phyloP scores from a whole-genome alignment of 495 filamentous ascomycete species.

The Penicillium cosmopolitanum region DNA sequence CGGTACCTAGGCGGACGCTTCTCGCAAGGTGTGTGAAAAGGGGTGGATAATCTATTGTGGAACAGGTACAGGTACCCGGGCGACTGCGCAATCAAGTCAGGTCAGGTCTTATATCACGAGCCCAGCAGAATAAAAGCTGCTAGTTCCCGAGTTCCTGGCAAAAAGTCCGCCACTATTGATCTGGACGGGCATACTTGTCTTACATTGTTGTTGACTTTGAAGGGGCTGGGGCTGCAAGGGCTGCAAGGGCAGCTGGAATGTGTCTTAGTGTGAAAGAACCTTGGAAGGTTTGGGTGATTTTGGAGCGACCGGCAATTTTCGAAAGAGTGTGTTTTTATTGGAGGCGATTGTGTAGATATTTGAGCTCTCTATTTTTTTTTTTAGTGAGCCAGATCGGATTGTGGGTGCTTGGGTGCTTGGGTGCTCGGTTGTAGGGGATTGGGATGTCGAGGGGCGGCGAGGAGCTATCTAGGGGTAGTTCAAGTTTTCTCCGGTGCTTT shows the following conservation, averaged over 20 bases:
- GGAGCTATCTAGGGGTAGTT: too few species aligned
- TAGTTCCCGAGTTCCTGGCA: background rate
- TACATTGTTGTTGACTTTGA: background rate
- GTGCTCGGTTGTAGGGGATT: too few species aligned
- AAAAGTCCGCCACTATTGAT: background rate
- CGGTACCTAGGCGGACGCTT: too few species aligned
- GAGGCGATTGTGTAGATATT: too few species aligned
- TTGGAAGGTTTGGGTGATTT: background rate
- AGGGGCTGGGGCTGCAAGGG: background rate
- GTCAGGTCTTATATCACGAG: background rate
- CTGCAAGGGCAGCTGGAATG: conserved; percentile 4
- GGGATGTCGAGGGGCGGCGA: too few species aligned
- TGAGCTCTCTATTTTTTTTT: too few species aligned
- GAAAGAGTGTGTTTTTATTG: background rate
- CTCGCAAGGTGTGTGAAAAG: too few species aligned
- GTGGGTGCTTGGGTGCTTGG: background rate
- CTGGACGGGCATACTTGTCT: background rate
- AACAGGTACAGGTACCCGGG: too few species aligned
- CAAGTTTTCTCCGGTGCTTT: background rate
- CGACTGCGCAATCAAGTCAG: too few species aligned
- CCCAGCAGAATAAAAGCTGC: too few species aligned
- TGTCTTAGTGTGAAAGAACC: background rate
- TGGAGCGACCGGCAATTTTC: background rate
- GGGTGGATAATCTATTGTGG: too few species aligned
- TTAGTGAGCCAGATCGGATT: background rate